phyloP scores from a whole-genome alignment of 2,329 filamentous ascomycete genomes.

The Fusarium nanum region DNA sequence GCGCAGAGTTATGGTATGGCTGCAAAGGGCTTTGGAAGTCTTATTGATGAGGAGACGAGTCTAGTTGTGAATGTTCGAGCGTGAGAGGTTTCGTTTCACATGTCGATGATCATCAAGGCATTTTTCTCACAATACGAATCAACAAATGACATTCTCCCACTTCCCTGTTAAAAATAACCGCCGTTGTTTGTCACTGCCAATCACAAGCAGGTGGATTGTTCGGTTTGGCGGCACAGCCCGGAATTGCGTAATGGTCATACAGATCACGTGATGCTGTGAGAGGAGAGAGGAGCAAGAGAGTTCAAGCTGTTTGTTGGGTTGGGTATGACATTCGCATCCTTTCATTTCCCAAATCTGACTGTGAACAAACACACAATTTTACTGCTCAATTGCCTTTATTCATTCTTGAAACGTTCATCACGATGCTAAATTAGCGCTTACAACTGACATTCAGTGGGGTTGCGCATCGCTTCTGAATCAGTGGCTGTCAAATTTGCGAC shows the following conservation, averaged over 20 bases:
- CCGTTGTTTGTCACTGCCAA: background rate
- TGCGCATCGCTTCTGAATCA: background rate
- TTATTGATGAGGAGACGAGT: slow-evolving; percentile 57
- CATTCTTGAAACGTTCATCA: background rate
- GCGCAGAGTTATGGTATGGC: slow-evolving; percentile 64
- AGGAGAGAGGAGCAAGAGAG: background rate
- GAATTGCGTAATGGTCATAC: slow-evolving; percentile 40
- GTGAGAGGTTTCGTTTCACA: background rate
- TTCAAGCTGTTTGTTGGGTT: background rate
- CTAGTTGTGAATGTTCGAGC: background rate
- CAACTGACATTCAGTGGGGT: background rate
- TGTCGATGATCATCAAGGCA: background rate
- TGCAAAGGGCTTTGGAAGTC: slow-evolving; percentile 55
- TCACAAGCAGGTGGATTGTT: background rate
- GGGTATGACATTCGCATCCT: slow-evolving; percentile 5
- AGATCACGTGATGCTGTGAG: slow-evolving; percentile 18
- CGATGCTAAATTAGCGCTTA: background rate
- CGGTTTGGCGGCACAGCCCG: background rate
- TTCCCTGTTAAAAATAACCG: background rate
- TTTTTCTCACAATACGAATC: background rate
- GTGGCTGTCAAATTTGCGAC: background rate
- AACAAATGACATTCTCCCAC: background rate
- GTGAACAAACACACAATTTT: background rate
- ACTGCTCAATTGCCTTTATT: background rate
- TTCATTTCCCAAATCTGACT: background rate